A percentile compares a stretch with the other conserved stretches of the same genome.
phyloP scores from a whole-genome alignment of 441 rosid genomes.

The Erysimum pusillum region DNA sequence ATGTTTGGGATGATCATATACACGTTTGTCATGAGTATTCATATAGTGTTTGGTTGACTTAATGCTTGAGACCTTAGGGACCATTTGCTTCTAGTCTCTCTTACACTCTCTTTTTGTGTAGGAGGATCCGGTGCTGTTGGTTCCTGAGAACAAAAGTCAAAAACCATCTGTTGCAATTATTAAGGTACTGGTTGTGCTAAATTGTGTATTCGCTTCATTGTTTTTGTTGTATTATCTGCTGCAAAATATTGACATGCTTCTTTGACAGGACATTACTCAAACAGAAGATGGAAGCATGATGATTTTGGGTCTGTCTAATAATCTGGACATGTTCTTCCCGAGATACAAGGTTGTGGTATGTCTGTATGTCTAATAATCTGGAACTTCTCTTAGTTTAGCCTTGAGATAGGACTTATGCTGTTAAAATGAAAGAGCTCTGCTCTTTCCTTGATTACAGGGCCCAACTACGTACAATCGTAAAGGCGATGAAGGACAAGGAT shows the following conservation, averaged over 20 bases:
- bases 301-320: too few relatives aligned
- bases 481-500: too few relatives aligned
- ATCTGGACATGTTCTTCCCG: too few relatives aligned
- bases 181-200: slow-evolving; percentile 62
- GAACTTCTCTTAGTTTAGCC: too few relatives aligned
- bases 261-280: slow-evolving; percentile 74
- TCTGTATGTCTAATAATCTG: too few relatives aligned
- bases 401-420: too few relatives aligned
- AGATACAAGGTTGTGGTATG: too few relatives aligned
- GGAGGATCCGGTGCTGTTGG: slow-evolving; percentile 93
- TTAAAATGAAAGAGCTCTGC: too few relatives aligned
- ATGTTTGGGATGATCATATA: slow-evolving; percentile 9
- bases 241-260: slow-evolving; percentile 10
- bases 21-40: slow-evolving; percentile 3
- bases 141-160: slow-evolving; percentile 70
- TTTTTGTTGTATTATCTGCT: slow-evolving; percentile 12
- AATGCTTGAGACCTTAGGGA: slow-evolving; percentile 1
- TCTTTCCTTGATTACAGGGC: too few relatives aligned
- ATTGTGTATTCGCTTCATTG: slow-evolving; percentile 1
- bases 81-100: slow-evolving; percentile 10
- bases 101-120: slow-evolving; percentile 36
- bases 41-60: slow-evolving; percentile 10
- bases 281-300: slow-evolving; percentile 66
- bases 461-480: too few relatives aligned
- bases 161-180: slow-evolving; percentile 91